phyloP scores from a whole-genome alignment of 768 basidiomycete species.

The Pilatotrama ljubarskyi region DNA sequence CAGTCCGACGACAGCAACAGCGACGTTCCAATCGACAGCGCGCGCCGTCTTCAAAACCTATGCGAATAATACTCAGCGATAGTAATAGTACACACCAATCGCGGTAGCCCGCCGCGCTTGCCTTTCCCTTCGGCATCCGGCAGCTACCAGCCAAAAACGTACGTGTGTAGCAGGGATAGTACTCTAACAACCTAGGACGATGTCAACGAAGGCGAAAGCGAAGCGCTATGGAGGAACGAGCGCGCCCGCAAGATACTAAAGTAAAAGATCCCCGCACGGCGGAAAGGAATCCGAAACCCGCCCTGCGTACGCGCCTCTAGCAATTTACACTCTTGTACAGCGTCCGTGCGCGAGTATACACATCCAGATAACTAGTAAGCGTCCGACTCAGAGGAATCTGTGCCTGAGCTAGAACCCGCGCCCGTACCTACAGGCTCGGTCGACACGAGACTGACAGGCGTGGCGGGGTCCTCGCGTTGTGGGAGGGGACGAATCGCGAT shows the following conservation, averaged over 20 bases:
- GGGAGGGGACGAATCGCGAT: slow-evolving; percentile 17
- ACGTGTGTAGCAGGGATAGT: slow-evolving; percentile 1
- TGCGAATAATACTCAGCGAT: neutral
- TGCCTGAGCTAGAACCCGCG: neutral
- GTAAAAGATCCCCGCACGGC: too few species aligned
- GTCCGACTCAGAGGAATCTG: slow-evolving; percentile 11
- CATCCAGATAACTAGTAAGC: slow-evolving; percentile 8
- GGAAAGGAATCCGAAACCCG: neutral
- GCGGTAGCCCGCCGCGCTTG: neutral
- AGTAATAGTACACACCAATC: slow-evolving; percentile 6
- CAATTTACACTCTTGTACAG: slow-evolving; percentile 14
- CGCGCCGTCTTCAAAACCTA: neutral
- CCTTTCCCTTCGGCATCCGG: neutral
- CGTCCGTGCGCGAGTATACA: slow-evolving; percentile 3
- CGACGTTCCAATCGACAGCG: neutral
- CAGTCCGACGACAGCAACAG: neutral
- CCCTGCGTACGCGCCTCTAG: neutral
- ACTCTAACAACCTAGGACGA: neutral
- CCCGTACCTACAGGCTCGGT: neutral
- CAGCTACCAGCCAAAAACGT: neutral
- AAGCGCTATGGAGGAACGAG: neutral
- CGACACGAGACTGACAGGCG: neutral
- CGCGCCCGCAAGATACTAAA: neutral
- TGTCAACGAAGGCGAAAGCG: neutral
- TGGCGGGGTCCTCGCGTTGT: slow-evolving; percentile 3